These are phyloP conservation scores for Erysiphe neolycopersici DNA, from an alignment of 2,329 filamentous ascomycete species.

Conservation along the genomic window DNA sequence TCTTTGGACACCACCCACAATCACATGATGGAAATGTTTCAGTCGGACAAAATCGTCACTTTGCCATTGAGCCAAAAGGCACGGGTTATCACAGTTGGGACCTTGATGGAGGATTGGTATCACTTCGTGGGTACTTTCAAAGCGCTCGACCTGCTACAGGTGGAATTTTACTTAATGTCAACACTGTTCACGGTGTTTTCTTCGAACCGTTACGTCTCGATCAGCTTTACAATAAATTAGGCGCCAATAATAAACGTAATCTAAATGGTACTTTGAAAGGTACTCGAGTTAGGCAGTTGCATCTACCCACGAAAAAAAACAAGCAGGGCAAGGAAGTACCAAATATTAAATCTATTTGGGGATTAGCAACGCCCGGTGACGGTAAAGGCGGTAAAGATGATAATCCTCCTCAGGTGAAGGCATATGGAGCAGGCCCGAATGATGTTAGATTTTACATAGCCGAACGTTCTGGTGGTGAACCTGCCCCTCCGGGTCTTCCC, in stretches of 20 bases:
- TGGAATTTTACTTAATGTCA: slow-evolving; percentile 1
- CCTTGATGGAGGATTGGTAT: slow-evolving; percentile 1
- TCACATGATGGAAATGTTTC: background rate
- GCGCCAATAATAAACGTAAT: background rate
- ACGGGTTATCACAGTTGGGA: background rate
- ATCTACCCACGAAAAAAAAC: slow-evolving; percentile 1
- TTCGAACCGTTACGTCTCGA: slow-evolving; percentile 1
- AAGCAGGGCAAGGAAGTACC: slow-evolving; percentile 1
- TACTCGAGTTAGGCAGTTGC: background rate
- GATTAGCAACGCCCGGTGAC: background rate
- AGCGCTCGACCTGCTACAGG: slow-evolving; percentile 1
- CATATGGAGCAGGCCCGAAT: slow-evolving; percentile 1
- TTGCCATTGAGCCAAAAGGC: slow-evolving; percentile 3
- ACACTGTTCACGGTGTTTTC: slow-evolving; percentile 1
- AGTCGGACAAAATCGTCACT: slow-evolving; percentile 1
- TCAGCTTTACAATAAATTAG: background rate
- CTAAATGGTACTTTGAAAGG: slow-evolving; percentile 1
- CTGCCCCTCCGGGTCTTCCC: background rate
- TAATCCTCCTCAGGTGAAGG: slow-evolving; percentile 1
- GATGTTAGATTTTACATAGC: slow-evolving; percentile 1
- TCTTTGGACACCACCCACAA: slow-evolving; percentile 1
- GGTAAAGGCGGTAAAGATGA: background rate
- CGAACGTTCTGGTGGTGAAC: background rate
- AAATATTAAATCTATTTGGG: slow-evolving; percentile 1
- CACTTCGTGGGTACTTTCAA: slow-evolving; percentile 1